Conservation (phyloP, 169 alveolate genomes). For the Babesia bovis region DNA sequence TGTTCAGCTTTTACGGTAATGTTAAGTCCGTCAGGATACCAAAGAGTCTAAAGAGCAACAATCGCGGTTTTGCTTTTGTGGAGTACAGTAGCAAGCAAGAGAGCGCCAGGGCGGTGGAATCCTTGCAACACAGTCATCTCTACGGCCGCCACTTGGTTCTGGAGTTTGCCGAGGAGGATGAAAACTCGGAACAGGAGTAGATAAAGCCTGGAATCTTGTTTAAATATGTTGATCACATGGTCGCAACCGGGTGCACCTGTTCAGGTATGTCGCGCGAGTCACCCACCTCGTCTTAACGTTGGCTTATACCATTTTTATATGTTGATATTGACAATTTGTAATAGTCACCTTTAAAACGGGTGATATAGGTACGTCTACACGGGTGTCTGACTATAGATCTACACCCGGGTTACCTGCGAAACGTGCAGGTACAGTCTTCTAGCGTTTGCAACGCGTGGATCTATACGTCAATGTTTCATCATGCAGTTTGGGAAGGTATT, state of each 20-base stretch:
- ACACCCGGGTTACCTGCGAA: neutral
- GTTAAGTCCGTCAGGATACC: constrained; percentile 91
- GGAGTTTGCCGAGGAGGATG: constrained; percentile 80
- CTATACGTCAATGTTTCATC: no score
- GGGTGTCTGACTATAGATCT: neutral
- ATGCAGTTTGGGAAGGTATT: constrained; percentile 2
- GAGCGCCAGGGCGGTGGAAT: constrained; percentile 86
- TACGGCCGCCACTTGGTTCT: constrained; percentile 91
- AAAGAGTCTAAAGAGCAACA: constrained; percentile 85
- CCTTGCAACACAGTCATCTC: constrained; percentile 88
- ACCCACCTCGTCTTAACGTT: constrained; percentile 6
- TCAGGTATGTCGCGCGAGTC: neutral
- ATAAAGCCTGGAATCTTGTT: neutral
- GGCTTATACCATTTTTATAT: neutral
- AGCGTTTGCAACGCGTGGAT: no score
- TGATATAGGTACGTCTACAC: neutral
- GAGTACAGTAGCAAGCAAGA: constrained; percentile 87
- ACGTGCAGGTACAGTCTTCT: neutral
- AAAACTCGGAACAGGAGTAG: neutral
- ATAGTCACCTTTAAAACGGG: no score
- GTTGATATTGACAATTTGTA: neutral
- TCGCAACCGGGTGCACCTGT: constrained; percentile 26
- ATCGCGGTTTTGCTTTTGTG: constrained; percentile 93
- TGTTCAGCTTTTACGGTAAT: constrained; percentile 89
- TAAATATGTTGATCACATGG: neutral